phyloP scores from a whole-genome alignment of 2,329 filamentous ascomycete species.

The Colletotrichum tropicicola region DNA sequence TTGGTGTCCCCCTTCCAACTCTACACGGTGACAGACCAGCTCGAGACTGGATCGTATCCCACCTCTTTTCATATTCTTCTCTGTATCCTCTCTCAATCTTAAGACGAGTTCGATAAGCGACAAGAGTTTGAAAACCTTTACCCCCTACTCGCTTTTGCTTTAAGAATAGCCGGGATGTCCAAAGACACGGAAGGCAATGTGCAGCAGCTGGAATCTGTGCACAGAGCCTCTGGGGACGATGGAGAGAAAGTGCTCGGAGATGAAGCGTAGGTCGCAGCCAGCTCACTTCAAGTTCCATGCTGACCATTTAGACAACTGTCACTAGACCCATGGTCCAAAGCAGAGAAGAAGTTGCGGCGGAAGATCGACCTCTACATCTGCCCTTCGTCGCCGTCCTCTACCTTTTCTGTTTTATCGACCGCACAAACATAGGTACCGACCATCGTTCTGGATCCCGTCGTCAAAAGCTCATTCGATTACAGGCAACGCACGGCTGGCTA shows the following conservation, averaged over 20 bases:
- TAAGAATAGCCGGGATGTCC: neutral
- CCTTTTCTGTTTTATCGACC: slow-evolving; percentile 52
- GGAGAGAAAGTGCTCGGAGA: neutral
- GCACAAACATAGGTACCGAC: slow-evolving; percentile 53
- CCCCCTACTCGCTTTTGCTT: neutral
- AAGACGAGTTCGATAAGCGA: too few relatives aligned
- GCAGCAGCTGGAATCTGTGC: neutral
- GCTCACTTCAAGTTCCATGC: too few relatives aligned
- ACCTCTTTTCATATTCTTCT: too few relatives aligned
- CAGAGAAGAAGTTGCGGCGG: slow-evolving; percentile 37
- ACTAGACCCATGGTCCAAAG: neutral
- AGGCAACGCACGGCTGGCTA: slow-evolving; percentile 53
- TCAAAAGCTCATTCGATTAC: neutral
- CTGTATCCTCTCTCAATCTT: too few relatives aligned
- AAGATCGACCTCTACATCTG: slow-evolving; percentile 52
- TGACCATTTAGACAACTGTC: neutral
- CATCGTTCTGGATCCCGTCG: neutral
- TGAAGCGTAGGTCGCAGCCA: neutral
- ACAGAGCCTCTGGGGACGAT: neutral
- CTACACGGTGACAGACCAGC: too few relatives aligned
- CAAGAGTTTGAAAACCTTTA: too few relatives aligned
- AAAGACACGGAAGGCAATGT: neutral
- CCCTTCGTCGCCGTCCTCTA: slow-evolving; percentile 52
- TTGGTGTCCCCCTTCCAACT: too few relatives aligned
- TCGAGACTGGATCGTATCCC: too few relatives aligned